Evolutionary conservation across 305 asterid genomes (phyloP), one percentile per base, ranked within the genome.

Genomic region (Plantago lanceolata): DNA sequence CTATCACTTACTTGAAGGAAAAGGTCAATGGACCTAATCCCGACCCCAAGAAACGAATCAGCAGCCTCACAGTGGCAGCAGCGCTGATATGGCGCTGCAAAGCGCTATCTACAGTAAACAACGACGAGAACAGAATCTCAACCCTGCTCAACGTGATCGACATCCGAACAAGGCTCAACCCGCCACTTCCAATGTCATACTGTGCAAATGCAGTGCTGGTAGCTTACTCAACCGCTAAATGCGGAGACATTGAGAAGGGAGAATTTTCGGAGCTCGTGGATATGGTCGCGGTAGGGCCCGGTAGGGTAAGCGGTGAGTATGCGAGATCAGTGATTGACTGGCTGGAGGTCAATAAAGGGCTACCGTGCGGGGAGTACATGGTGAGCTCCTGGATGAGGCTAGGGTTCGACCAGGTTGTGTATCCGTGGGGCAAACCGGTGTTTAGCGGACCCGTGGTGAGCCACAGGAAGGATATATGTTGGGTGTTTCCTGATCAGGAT

Each of bases 381-480:
- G 67, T 90, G 48, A 87, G 96, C 11, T 87, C 97, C 1, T 88
- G 93, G 97, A 60, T 93, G 88, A 73, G 79, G 29, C 67, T 90
- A 66, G 87, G 95, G 53, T 82, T 88, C 48, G 76, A 81, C 12
- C 70, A 79, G 11, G 80, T 79, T 71, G 86, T 47, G 65, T 87
- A 73, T 49, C 96, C 97, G 3, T 90, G 97, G 97, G 97, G 96
- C 0, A 87, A 82, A 65, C 80, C 90, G 1, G 60, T 67, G 64
- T 84, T 84, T 47, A 68, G 87, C 43, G 85, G 96, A 15, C 95
- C 96, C 0, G 78, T 88, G 66, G 84, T 77, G 51, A 75, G 72
- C 70, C 95, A 77, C 65, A 63, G 96, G 53, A 90, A 90, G 66
- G 95, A 90, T 52, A 88, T 90, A 19, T 88, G 83, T 58, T 90